Conservation (phyloP, 2,329 filamentous ascomycete genomes). For the Alternaria gansuensis region DNA sequence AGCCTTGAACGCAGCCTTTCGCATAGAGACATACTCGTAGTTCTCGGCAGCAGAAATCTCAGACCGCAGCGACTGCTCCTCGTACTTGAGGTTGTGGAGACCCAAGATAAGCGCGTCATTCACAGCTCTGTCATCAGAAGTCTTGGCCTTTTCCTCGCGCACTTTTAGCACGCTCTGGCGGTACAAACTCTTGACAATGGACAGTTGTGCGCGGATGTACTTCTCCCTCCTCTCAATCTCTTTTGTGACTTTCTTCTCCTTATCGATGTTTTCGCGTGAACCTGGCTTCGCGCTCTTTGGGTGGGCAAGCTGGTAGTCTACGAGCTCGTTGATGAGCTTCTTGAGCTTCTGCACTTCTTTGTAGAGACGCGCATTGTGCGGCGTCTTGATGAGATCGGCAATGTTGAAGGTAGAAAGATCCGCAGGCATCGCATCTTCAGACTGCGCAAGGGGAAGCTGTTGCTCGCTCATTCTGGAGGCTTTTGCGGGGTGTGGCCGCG, state of each 20-base stretch:
- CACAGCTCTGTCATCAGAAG: conserved; percentile 86
- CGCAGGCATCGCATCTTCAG: conserved; percentile 21
- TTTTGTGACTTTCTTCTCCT: conserved; percentile 34
- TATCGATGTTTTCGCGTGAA: conserved; percentile 36
- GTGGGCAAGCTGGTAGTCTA: conserved; percentile 44
- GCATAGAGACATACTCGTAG: conserved; percentile 74
- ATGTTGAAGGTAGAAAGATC: conserved; percentile 37
- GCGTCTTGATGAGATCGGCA: conserved; percentile 39
- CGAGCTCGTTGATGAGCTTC: conserved; percentile 43
- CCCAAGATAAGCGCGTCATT: conserved; percentile 92
- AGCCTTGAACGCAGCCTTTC: conserved; percentile 6
- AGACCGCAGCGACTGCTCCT: conserved; percentile 87
- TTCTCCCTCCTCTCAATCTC: conserved; percentile 66
- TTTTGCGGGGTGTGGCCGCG: neutral
- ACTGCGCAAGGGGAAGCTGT: neutral
- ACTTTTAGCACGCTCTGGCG: conserved; percentile 81
- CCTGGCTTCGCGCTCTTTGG: conserved; percentile 31
- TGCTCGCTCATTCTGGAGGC: conserved; percentile 21
- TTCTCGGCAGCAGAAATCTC: conserved; percentile 91
- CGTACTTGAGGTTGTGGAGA: conserved; percentile 95
- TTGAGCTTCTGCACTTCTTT: conserved; percentile 47
- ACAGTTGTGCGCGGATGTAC: conserved; percentile 73
- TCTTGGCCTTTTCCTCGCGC: conserved; percentile 84
- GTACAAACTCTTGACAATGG: conserved; percentile 73
- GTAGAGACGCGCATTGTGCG: conserved; percentile 44